Evolutionary conservation across 345 rosid genomes (phyloP).

Genomic region (Linum trigynum): DNA sequence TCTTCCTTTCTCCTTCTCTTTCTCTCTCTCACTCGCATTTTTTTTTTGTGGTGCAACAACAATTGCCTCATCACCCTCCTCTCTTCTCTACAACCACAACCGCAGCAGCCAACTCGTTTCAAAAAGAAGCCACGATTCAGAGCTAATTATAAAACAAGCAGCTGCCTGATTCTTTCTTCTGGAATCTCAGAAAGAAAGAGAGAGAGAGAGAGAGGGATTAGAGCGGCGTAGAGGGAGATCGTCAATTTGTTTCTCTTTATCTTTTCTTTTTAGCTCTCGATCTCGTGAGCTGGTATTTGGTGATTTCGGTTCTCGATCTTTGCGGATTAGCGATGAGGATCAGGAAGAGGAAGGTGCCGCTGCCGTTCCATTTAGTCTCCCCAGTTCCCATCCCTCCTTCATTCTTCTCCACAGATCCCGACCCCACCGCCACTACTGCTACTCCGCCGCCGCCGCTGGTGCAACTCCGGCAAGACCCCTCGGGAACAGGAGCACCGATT

Average conservation of each 20-base stretch:
- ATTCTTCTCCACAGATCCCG: constrained; percentile 44
- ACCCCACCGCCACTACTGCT: constrained; percentile 54
- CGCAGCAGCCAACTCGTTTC: too few species aligned
- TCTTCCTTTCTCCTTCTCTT: background rate
- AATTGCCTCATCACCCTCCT: background rate
- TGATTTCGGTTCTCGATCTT: constrained; percentile 9
- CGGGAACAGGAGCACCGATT: background rate
- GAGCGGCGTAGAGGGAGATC: background rate
- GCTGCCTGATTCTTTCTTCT: background rate
- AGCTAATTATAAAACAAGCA: too few species aligned
- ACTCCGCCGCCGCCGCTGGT: constrained; percentile 31
- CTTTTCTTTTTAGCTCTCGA: background rate
- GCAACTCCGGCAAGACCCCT: constrained; percentile 31
- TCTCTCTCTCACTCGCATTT: constrained; percentile 2
- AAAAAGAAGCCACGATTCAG: background rate
- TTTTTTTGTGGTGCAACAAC: background rate
- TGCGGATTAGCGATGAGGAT: constrained; percentile 56
- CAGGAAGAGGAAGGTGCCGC: constrained; percentile 70
- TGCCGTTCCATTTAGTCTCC: constrained; percentile 65
- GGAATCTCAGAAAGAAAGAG: background rate
- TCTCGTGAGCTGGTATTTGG: background rate
- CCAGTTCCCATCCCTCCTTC: constrained; percentile 82
- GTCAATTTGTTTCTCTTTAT: background rate
- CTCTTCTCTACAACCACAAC: too few species aligned
- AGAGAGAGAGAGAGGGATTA: background rate